A percentile compares a stretch with the other conserved stretches of the same genome.
These are phyloP conservation scores for Aspergillus aculeatinus DNA, from an alignment of 2,329 filamentous ascomycete species.

Conservation along the genomic window DNA sequence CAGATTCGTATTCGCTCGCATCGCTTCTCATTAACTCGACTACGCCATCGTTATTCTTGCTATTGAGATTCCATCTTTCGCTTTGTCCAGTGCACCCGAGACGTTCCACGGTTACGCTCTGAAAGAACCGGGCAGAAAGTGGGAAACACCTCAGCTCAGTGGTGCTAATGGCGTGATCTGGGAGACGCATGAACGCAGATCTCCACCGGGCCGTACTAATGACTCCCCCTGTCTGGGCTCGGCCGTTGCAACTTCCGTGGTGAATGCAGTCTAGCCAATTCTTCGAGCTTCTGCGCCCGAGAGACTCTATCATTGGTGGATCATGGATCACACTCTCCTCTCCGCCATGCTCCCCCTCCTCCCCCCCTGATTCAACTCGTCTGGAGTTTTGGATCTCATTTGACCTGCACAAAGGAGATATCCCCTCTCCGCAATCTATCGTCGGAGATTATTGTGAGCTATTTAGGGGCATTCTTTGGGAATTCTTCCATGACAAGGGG, in stretches of 20 bases:
- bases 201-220: not conserved
- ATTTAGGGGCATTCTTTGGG: not conserved
- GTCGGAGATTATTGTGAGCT: not conserved
- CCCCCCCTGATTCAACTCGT: not conserved
- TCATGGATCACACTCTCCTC: not conserved
- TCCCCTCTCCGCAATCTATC: not conserved
- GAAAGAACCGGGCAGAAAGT: not conserved
- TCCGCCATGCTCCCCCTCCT: not conserved
- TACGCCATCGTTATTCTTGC: not conserved
- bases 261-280: not conserved
- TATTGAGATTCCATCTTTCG: not conserved
- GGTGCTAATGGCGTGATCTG: not conserved
- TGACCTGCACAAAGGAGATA: not conserved
- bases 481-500: not conserved
- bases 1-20: not conserved
- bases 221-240: not conserved
- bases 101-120: not conserved
- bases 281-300: not conserved
- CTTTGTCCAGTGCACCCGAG: not conserved
- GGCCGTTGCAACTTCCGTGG: not conserved
- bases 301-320: not conserved
- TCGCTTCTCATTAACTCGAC: not conserved
- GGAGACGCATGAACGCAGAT: not conserved
- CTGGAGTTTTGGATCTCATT: not conserved
- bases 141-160: not conserved